phyloP scores from a whole-genome alignment of 345 rosid genomes.

The Bretschneidera sinensis region DNA sequence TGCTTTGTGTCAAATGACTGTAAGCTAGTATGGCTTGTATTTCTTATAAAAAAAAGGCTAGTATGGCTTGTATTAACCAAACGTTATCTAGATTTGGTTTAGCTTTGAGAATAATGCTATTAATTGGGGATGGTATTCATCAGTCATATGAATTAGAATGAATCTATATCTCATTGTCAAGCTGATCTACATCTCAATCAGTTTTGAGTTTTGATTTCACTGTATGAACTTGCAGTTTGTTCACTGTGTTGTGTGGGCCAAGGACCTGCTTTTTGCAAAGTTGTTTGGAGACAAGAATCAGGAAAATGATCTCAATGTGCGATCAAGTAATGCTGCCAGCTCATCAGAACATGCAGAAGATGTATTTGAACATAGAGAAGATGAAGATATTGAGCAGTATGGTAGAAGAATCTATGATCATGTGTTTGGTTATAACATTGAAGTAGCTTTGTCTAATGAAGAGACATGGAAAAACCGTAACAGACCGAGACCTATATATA shows the following conservation, averaged over 20 bases:
- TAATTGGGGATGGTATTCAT: too few relatives aligned
- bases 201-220: conserved; percentile 9
- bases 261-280: conserved; percentile 94
- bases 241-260: conserved; percentile 99
- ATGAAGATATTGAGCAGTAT: conserved; percentile 77
- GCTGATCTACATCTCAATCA: background rate
- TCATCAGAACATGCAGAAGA: conserved; percentile 65
- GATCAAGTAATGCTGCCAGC: conserved; percentile 56
- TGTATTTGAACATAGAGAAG: conserved; percentile 61
- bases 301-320: conserved; percentile 94
- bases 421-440: conserved; percentile 93
- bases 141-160: too few relatives aligned
- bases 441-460: conserved; percentile 84
- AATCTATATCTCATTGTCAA: too few relatives aligned
- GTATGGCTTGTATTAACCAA: too few relatives aligned
- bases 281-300: conserved; percentile 94
- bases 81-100: too few relatives aligned
- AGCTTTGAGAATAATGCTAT: too few relatives aligned
- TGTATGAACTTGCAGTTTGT: conserved; percentile 64
- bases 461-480: conserved; percentile 91
- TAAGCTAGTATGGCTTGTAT: too few relatives aligned
- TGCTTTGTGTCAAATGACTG: too few relatives aligned
- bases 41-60: too few relatives aligned
- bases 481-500: conserved; percentile 79
- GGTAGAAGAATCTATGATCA: conserved; percentile 96